Evolutionary conservation across 2,329 filamentous ascomycete species (phyloP), one percentile per base, ranked within the genome.

Genomic region (Cylindrodendrum hubeiense): DNA sequence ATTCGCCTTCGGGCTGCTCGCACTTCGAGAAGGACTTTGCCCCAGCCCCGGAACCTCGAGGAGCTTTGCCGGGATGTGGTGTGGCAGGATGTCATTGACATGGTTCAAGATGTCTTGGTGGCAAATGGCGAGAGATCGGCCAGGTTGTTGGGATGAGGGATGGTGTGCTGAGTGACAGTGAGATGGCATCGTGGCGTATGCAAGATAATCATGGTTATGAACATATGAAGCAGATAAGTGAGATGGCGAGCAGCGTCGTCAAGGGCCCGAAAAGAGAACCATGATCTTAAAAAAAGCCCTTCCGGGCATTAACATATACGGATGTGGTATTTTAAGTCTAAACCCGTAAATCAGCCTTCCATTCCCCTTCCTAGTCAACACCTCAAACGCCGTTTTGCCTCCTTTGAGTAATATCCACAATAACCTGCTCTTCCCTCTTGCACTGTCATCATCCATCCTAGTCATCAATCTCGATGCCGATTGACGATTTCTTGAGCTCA

Each of bases 401-500:
- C 44, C 24, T 62, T 46, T 56, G 26, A 28, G 22, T 43, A 49
- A 46, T 34, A 41, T 22, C 49, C 19, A n/a, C 57, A 37, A 55
- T 13, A 33, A 46, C 21, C 21, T 13, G 39, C n/a, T n/a, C 24
- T 24, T 8, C 9, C 15, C 17, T 30, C 22, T 12, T 12, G n/a
- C 17, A 19, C 22, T 26, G 12, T 33, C 34, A 22, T 30, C 28
- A 22, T 53, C 30, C n/a, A 5, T 13, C 19, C 53, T 72, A 79
- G 54, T 80, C 79, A 52, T 81, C 79, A 24, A 73, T 73, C 58
- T 81, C 79, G 24, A 81, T 79, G 52, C 80, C 80, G 28, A 84
- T 81, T 12, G 81, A 83, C 24, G 79, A 79, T 69, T 81, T 81
- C 73, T 84, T 84, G 63, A 83, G 77, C 67, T 80, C 79, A 70